Evolutionary conservation across 371 early-diverging fungal species (phyloP).

Genomic region (Paramicrosporidium saccamoebae): DNA sequence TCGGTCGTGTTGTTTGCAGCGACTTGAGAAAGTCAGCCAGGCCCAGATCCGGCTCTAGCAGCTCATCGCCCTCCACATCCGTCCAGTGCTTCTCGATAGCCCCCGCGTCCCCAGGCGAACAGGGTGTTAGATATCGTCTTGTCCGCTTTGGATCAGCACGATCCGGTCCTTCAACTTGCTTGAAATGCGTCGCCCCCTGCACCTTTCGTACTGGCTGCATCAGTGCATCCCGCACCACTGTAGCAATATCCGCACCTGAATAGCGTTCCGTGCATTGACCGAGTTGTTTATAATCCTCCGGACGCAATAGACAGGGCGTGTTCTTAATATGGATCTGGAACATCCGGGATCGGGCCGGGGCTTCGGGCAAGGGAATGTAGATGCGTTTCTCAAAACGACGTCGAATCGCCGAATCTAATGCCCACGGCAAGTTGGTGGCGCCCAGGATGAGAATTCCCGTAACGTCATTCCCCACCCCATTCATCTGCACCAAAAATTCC

Average conservation of each 20-base stretch:
- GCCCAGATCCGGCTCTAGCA: slow-evolving; percentile 63
- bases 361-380: slow-evolving; percentile 76
- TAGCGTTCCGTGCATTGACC: slow-evolving; percentile 59
- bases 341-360: slow-evolving; percentile 52
- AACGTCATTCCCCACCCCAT: slow-evolving; percentile 81
- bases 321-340: slow-evolving; percentile 60
- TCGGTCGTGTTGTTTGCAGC: slow-evolving; percentile 32
- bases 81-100: slow-evolving; percentile 69
- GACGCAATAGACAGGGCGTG: slow-evolving; percentile 37
- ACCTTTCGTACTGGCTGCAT: slow-evolving; percentile 89
- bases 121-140: slow-evolving; percentile 39
- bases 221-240: slow-evolving; percentile 69
- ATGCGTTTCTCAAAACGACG: slow-evolving; percentile 85
- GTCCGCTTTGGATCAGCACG: slow-evolving; percentile 14
- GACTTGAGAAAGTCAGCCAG: slow-evolving; percentile 51
- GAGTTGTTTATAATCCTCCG: slow-evolving; percentile 26
- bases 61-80: slow-evolving; percentile 39
- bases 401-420: slow-evolving; percentile 65
- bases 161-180: slow-evolving; percentile 24
- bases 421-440: slow-evolving; percentile 92
- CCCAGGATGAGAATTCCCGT: slow-evolving; percentile 70
- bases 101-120: slow-evolving; percentile 68
- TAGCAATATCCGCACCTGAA: slow-evolving; percentile 76
- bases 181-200: slow-evolving; percentile 79
- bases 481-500: slow-evolving; percentile 88